These are phyloP conservation scores for Lichtheimia ramosa DNA, from an alignment of 371 early-diverging fungal genomes.

Conservation along the genomic window DNA sequence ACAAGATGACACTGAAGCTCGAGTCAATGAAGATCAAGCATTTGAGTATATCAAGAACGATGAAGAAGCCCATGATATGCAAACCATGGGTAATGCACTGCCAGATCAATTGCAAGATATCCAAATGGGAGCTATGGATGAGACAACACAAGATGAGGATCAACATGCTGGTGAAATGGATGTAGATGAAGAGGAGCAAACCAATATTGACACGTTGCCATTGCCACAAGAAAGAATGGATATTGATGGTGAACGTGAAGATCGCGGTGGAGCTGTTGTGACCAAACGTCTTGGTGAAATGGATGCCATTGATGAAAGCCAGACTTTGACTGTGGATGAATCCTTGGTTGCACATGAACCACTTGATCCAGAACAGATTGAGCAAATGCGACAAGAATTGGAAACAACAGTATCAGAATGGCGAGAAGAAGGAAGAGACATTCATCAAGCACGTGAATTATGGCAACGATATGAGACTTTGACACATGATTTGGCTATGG, in stretches of 20 bases:
- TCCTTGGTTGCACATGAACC: constrained; percentile 57
- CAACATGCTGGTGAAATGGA: constrained; percentile 60
- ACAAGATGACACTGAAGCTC: constrained; percentile 48
- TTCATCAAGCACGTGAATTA: constrained; percentile 69
- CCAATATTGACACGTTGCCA: constrained; percentile 38
- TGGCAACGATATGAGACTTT: constrained; percentile 91
- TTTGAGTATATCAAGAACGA: constrained; percentile 82
- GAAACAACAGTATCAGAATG: constrained; percentile 58
- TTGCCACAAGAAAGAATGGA: constrained; percentile 41
- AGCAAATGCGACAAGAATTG: constrained; percentile 60
- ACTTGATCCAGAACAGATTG: constrained; percentile 59
- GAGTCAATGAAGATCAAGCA: constrained; percentile 59
- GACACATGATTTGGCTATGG: constrained; percentile 86
- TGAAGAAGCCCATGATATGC: constrained; percentile 72
- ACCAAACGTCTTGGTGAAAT: constrained; percentile 35
- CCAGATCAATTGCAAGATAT: constrained; percentile 73
- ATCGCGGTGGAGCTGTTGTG: constrained; percentile 31
- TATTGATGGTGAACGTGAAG: constrained; percentile 23
- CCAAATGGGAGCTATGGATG: constrained; percentile 54
- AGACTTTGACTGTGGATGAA: constrained; percentile 41
- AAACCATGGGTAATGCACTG: constrained; percentile 76
- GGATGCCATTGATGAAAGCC: constrained; percentile 28
- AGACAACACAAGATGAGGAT: constrained; percentile 52
- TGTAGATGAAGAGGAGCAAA: constrained; percentile 40
- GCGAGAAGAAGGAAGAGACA: constrained; percentile 62